Conservation (phyloP, 306 rosid genomes). For the Pyrus pyrifolia region DNA sequence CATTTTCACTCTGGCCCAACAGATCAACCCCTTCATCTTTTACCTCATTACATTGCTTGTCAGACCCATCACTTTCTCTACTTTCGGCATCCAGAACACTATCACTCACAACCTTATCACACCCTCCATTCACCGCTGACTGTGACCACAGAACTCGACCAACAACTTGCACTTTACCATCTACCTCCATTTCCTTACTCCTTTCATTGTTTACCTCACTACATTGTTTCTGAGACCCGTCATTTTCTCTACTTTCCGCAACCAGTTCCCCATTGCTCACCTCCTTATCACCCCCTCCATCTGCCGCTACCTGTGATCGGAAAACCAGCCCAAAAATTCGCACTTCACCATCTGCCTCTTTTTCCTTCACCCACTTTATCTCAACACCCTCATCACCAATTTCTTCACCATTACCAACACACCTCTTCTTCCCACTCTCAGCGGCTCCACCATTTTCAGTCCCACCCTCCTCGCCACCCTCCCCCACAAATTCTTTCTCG, state of each 20-base stretch:
- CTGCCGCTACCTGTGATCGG: slow-evolving; percentile 36
- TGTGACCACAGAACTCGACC: slow-evolving; percentile 58
- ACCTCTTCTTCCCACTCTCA: slow-evolving; percentile 25
- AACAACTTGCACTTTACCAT: slow-evolving; percentile 17
- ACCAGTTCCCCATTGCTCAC: slow-evolving; percentile 17
- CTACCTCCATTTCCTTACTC: slow-evolving; percentile 20
- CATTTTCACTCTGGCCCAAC: slow-evolving; percentile 22
- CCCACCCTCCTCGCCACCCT: slow-evolving; percentile 14
- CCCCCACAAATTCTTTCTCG: slow-evolving; percentile 12
- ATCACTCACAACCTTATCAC: slow-evolving; percentile 22
- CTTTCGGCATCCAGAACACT: background rate
- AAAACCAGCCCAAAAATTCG: slow-evolving; percentile 41
- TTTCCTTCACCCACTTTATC: slow-evolving; percentile 18
- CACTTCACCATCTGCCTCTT: slow-evolving; percentile 12
- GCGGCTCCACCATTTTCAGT: slow-evolving; percentile 26
- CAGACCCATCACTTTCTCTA: slow-evolving; percentile 9
- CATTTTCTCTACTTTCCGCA: background rate
- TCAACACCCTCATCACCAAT: slow-evolving; percentile 10
- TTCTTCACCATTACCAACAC: background rate
- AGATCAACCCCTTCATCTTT: slow-evolving; percentile 7
- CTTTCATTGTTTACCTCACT: background rate
- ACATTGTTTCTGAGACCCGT: background rate
- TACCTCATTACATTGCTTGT: background rate
- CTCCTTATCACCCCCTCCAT: slow-evolving; percentile 22
- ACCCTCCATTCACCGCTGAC: slow-evolving; percentile 17